Percentiles rank a stretch among this genome's conserved stretches.
phyloP scores from a whole-genome alignment of 75 land plant genomes.

The Pinus tabuliformis region DNA sequence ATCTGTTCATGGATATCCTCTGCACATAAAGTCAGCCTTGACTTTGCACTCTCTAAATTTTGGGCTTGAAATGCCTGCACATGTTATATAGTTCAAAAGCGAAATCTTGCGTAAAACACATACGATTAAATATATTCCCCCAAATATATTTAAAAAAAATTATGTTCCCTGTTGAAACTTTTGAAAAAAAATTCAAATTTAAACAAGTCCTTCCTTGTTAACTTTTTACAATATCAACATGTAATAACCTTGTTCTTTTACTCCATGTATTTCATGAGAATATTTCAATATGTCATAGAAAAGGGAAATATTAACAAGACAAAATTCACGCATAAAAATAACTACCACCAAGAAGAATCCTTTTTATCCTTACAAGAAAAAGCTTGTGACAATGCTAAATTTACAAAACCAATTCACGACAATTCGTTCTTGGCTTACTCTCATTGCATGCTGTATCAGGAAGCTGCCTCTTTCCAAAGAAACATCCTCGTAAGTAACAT shows the following conservation, averaged over 20 bases:
- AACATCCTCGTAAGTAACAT: slow-evolving; percentile 82
- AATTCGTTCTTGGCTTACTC: slow-evolving; percentile 42
- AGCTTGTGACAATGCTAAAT: neutral
- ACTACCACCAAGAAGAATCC: neutral
- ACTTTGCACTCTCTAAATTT: slow-evolving; percentile 90
- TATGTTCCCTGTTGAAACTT: too few species aligned
- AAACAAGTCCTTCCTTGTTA: neutral
- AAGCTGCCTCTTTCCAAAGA: slow-evolving; percentile 92
- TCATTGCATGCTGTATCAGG: slow-evolving; percentile 94
- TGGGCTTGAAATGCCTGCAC: slow-evolving; percentile 86
- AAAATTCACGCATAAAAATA: too few species aligned
- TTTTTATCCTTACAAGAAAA: neutral
- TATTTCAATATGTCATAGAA: neutral
- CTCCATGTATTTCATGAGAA: neutral
- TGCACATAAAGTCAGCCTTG: slow-evolving; percentile 76
- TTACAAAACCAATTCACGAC: neutral
- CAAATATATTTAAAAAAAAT: neutral
- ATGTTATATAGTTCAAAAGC: neutral
- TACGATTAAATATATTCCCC: too few species aligned
- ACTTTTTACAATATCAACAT: too few species aligned
- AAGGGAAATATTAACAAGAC: too few species aligned
- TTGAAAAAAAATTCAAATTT: neutral
- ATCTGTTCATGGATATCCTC: slow-evolving; percentile 76
- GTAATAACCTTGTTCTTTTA: neutral
- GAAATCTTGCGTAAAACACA: too few species aligned